Base-by-base conservation (phyloP, 2,329 filamentous ascomycete species). In the Stachybotrys chlorohalonatus region DNA sequence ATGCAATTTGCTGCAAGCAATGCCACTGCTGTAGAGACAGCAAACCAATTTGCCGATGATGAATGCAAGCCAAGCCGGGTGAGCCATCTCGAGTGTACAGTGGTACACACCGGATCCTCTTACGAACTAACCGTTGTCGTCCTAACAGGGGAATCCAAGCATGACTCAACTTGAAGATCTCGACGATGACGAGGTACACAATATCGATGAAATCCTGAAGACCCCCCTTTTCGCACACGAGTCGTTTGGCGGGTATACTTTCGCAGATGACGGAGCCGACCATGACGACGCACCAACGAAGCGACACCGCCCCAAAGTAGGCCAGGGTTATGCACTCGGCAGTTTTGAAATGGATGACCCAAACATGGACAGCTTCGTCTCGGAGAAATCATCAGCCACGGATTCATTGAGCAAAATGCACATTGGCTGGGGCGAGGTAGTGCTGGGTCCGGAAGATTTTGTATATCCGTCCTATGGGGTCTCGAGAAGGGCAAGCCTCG, bases 221-320 rank as follows among this genome's bases (percentile, higher is more conserved):
- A 68, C 70, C 1, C 75, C 76, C 1, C 65, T 78, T 6, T 78
- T 79, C 57, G 68, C 76, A 5, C 76, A 79, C 54, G 77, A 80
- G 59, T 70, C 69, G 42, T 66, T 73, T 39, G 75, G 75, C 9
- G 68, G 70, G n/a, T 70, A 73, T 54, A 67, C 69, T 32, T 65
- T 69, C 45, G 65, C 63, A 15, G 67, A 70, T 47, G 63, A 66
- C 17, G 67, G 66, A 9, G 58, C 62, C 7, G 64, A 71, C 13
- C 62, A 68, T 49, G 67, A 66, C 8, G 54, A 54, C 17, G 57
- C 55, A 17, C 55, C 58, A 32, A 59, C 58, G 56, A 64, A 55
- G 52, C 54, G 49, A 51, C 61, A 49, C 30, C 55, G 55, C 7
- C 55, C 58, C 11, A 59, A 55, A 32, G 49, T 46, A 31, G 54